Evolutionary conservation across 441 rosid species (phyloP).

Genomic region (Bocquillonia castaneifolia): DNA sequence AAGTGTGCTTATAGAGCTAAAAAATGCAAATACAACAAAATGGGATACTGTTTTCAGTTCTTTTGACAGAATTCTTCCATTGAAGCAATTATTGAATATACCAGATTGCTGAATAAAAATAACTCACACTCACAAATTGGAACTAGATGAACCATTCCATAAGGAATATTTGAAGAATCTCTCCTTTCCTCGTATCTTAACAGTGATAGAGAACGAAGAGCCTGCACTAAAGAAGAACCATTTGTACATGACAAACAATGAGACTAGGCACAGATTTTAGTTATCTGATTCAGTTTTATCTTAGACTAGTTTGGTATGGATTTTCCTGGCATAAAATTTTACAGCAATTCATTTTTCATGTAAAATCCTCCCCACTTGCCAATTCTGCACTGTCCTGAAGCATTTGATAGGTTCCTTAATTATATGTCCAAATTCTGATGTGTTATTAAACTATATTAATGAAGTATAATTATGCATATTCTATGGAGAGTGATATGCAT

Average conservation of each 20-base stretch:
- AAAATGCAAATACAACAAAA: not conserved
- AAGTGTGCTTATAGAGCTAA: not conserved
- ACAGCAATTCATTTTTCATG: not conserved
- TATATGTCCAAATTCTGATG: not conserved
- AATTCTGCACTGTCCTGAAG: not conserved
- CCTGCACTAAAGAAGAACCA: not conserved
- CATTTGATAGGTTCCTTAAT: not conserved
- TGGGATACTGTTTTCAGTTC: not conserved
- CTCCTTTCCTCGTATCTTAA: not conserved
- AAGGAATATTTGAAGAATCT: not conserved
- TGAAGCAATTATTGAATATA: not conserved
- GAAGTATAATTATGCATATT: conserved; percentile 10
- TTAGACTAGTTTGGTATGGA: not conserved
- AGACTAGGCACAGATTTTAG: not conserved
- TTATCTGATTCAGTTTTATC: conserved; percentile 3
- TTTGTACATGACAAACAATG: not conserved
- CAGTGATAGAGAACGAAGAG: not conserved
- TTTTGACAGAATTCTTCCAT: not conserved
- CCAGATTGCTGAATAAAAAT: not conserved
- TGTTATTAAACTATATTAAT: not conserved
- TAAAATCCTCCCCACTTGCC: not conserved
- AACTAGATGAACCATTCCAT: no score
- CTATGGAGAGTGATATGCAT: not conserved
- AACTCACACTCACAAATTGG: no score
- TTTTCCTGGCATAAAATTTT: not conserved